Percentiles rank a stretch among this genome's conserved stretches.
Evolutionary conservation across 2,329 filamentous ascomycete species (phyloP).

Genomic region (Bretziella fagacearum): DNA sequence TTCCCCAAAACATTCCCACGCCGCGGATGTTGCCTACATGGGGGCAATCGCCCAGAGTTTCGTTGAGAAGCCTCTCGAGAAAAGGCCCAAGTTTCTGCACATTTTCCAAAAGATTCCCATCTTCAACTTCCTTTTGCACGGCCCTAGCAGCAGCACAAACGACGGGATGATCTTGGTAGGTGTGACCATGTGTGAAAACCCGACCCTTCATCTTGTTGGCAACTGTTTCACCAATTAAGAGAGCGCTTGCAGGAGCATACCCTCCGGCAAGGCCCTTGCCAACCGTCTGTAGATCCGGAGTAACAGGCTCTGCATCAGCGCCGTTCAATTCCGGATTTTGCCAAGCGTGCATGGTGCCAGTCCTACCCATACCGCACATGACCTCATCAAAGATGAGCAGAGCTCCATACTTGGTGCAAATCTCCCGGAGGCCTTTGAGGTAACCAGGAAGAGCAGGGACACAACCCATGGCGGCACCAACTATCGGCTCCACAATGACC

Average conservation of each 20-base stretch:
- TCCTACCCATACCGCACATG: constrained; percentile 50
- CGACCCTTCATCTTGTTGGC: constrained; percentile 24
- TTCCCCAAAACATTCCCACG: constrained; percentile 33
- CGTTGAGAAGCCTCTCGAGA: constrained; percentile 28
- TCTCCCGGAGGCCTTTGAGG: constrained; percentile 45
- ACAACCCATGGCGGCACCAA: constrained; percentile 52
- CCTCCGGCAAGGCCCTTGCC: constrained; percentile 52
- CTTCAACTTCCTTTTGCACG: constrained; percentile 40
- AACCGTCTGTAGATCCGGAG: constrained; percentile 48
- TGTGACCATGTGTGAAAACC: constrained; percentile 39
- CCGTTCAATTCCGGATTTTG: constrained; percentile 25
- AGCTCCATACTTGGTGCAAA: constrained; percentile 56
- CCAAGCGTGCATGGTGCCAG: constrained; percentile 44
- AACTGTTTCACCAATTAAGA: constrained; percentile 38
- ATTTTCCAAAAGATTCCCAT: constrained; percentile 42
- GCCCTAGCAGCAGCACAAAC: constrained; percentile 45
- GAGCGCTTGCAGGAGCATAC: constrained; percentile 42
- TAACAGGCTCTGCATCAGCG: constrained; percentile 27
- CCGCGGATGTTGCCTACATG: constrained; percentile 46
- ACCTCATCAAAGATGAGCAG: constrained; percentile 67
- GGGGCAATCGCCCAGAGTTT: constrained; percentile 26
- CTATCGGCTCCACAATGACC: constrained; percentile 57
- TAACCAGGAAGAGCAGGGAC: constrained; percentile 51
- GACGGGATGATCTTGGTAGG: constrained; percentile 42
- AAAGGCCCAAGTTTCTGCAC: constrained; percentile 35